A percentile compares a stretch with the other conserved stretches of the same genome.
phyloP scores from a whole-genome alignment of 2,329 filamentous ascomycete species.

The Colletotrichum musicola region DNA sequence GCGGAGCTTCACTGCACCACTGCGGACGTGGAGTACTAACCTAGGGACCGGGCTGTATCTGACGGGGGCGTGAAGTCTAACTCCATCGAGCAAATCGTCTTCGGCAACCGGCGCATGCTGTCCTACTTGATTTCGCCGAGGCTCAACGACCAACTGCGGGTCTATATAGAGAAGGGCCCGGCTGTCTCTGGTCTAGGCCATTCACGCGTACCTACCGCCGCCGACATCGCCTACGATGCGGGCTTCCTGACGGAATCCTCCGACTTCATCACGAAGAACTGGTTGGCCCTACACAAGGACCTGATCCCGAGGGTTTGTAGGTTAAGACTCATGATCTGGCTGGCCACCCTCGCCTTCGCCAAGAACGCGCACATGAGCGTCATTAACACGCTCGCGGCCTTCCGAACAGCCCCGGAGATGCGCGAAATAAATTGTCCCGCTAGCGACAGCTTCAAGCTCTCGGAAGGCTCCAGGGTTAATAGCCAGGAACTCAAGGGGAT shows the following conservation, averaged over 20 bases:
- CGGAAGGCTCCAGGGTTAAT: neutral
- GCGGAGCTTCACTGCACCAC: conserved; percentile 40
- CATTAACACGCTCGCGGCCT: conserved; percentile 34
- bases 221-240: neutral
- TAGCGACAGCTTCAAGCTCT: neutral
- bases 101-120: neutral
- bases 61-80: neutral
- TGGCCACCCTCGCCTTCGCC: conserved; percentile 41
- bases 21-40: conserved; percentile 35
- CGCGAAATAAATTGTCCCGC: neutral
- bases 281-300: neutral
- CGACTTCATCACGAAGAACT: neutral
- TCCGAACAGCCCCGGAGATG: neutral
- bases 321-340: conserved; percentile 40
- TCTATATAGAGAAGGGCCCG: neutral
- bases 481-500: too few species aligned
- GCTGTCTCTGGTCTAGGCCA: neutral
- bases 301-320: neutral
- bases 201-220: neutral
- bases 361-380: conserved; percentile 8
- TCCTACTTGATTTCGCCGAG: neutral
- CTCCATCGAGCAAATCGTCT: neutral
- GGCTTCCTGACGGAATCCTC: neutral
- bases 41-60: neutral
- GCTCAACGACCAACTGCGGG: neutral